Evolutionary conservation across 2,329 filamentous ascomycete genomes (phyloP).

Genomic region (Lasiodiplodia gonubiensis): DNA sequence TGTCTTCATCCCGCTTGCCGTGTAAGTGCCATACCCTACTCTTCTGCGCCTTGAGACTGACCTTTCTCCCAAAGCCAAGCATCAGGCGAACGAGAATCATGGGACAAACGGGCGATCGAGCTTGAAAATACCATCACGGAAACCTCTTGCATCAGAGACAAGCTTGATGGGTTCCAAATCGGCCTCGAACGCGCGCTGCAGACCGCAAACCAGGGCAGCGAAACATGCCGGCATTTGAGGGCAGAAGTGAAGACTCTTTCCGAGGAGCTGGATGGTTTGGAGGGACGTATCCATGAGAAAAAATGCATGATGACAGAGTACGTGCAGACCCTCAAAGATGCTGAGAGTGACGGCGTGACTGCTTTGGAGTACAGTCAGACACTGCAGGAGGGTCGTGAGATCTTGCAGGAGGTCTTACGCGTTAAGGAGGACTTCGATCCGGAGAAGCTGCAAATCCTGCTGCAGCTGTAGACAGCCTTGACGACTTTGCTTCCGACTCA

Average conservation of each 20-base stretch:
- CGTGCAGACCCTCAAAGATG: not conserved
- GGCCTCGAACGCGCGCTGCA: not conserved
- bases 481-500: not conserved
- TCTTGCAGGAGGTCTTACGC: not conserved
- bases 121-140: not conserved
- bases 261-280: not conserved
- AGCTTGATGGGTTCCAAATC: conserved; percentile 1
- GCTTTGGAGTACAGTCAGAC: conserved; percentile 7
- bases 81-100: not conserved
- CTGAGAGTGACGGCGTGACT: conserved; percentile 1
- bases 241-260: not conserved
- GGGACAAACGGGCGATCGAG: not conserved
- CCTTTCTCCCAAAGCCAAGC: not conserved
- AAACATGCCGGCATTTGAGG: not conserved
- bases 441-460: not conserved
- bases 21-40: not conserved
- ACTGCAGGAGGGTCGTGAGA: conserved; percentile 1
- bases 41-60: not conserved
- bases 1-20: not conserved
- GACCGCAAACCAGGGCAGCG: not conserved
- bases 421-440: not conserved
- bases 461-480: not conserved
- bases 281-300: not conserved
- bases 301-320: conserved; percentile 4
- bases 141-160: not conserved